A percentile compares a stretch with the other conserved stretches of the same genome.
Evolutionary conservation across 1,284 basidiomycete genomes (phyloP).

Genomic region (Trichosporon sp.): DNA sequence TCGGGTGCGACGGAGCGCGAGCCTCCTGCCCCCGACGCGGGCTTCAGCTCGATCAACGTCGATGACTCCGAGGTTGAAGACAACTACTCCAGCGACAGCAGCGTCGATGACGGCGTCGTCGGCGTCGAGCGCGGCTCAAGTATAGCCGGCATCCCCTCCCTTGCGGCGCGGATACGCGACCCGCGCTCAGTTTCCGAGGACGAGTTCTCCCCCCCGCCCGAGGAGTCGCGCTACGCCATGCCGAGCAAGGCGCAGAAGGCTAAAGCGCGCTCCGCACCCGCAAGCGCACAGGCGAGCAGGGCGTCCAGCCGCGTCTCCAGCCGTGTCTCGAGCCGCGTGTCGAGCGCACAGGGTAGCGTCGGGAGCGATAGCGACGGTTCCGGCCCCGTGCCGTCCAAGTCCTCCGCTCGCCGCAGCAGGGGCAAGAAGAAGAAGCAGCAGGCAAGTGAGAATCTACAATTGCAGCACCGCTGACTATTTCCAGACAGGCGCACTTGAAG

Average conservation of each 20-base stretch:
- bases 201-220: neutral
- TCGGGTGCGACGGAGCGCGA: constrained; percentile 9
- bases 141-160: neutral
- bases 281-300: neutral
- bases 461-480: neutral
- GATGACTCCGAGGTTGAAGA: constrained; percentile 20
- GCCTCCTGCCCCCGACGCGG: neutral
- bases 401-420: neutral
- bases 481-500: neutral
- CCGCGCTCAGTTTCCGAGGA: constrained; percentile 22
- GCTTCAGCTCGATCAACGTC: constrained; percentile 24
- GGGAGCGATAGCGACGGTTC: constrained; percentile 14
- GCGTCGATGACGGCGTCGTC: neutral
- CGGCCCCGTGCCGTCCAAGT: neutral
- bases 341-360: constrained; percentile 3
- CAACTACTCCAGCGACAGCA: neutral
- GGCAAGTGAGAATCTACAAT: neutral
- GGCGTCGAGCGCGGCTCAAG: neutral
- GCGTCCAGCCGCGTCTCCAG: neutral
- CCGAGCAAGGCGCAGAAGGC: constrained; percentile 8
- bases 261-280: constrained; percentile 3
- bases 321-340: neutral
- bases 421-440: neutral
- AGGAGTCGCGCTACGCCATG: constrained; percentile 20
- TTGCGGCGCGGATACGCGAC: constrained; percentile 2